These are phyloP conservation scores for Colletotrichum magnum DNA, from an alignment of 2,329 filamentous ascomycete species.

Conservation along the genomic window DNA sequence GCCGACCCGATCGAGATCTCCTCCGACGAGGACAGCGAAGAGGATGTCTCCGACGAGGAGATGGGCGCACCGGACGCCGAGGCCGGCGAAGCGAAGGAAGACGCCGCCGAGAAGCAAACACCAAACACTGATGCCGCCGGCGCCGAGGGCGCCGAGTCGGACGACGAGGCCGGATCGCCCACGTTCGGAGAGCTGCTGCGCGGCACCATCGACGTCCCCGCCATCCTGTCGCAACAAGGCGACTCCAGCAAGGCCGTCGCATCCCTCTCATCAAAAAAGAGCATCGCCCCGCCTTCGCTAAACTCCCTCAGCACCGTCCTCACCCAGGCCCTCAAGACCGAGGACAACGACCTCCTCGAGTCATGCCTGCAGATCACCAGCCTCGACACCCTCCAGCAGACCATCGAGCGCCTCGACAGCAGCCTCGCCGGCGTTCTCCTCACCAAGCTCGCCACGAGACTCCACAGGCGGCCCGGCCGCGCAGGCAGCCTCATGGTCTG, in stretches of 20 bases:
- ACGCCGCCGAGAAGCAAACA: slow-evolving; percentile 42
- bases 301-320: slow-evolving; percentile 93
- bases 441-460: slow-evolving; percentile 85
- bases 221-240: slow-evolving; percentile 64
- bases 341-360: slow-evolving; percentile 91
- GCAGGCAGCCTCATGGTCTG: slow-evolving; percentile 93
- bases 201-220: slow-evolving; percentile 82
- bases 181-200: slow-evolving; percentile 91
- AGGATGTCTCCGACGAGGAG: slow-evolving; percentile 62
- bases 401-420: slow-evolving; percentile 91
- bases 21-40: slow-evolving; percentile 66
- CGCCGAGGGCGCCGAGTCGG: slow-evolving; percentile 55
- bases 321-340: slow-evolving; percentile 91
- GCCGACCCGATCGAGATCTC: slow-evolving; percentile 69
- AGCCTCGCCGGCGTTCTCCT: slow-evolving; percentile 84
- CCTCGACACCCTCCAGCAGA: slow-evolving; percentile 82
- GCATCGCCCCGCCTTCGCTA: slow-evolving; percentile 75
- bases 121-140: slow-evolving; percentile 45
- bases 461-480: slow-evolving; percentile 89
- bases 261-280: slow-evolving; percentile 60
- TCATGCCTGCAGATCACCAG: slow-evolving; percentile 90
- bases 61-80: slow-evolving; percentile 45
- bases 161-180: slow-evolving; percentile 65
- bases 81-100: slow-evolving; percentile 37
- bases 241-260: slow-evolving; percentile 48